A percentile compares a stretch with the other conserved stretches of the same genome.
These are phyloP conservation scores for Phytophthora fragariae DNA, from an alignment of 352 stramenopile species.

Conservation along the genomic window DNA sequence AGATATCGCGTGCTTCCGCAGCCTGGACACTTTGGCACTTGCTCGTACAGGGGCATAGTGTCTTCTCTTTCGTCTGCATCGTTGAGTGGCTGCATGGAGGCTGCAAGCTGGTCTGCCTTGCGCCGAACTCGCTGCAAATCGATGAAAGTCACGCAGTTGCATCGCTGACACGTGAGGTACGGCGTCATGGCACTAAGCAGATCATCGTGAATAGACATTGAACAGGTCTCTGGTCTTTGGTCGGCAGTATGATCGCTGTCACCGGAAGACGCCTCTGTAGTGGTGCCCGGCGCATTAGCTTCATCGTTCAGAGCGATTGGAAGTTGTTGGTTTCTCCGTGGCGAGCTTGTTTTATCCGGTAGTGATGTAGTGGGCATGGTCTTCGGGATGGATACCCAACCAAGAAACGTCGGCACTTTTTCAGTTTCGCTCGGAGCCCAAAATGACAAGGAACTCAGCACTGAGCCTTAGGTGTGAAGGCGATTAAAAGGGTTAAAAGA, in stretches of 20 bases:
- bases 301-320: background rate
- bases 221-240: constrained; percentile 2
- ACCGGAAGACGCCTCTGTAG: background rate
- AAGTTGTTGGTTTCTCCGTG: constrained; percentile 1
- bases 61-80: constrained; percentile 17
- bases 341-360: constrained; percentile 1
- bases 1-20: constrained; percentile 78
- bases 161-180: constrained; percentile 81
- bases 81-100: constrained; percentile 3
- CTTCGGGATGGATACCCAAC: constrained; percentile 1
- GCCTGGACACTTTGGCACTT: constrained; percentile 65
- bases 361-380: constrained; percentile 16
- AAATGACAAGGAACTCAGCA: constrained; percentile 4
- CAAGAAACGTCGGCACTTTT: background rate
- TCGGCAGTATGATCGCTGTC: background rate
- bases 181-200: constrained; percentile 53
- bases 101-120: constrained; percentile 27
- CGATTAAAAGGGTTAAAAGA: constrained; percentile 6
- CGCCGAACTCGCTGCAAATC: constrained; percentile 61
- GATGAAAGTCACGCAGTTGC: constrained; percentile 84
- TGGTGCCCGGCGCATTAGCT: background rate
- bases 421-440: constrained; percentile 9
- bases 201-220: constrained; percentile 18
- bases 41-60: constrained; percentile 50
- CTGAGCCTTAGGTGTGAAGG: background rate